phyloP scores from a whole-genome alignment of 306 rosid species.

The Alnus rubra region DNA sequence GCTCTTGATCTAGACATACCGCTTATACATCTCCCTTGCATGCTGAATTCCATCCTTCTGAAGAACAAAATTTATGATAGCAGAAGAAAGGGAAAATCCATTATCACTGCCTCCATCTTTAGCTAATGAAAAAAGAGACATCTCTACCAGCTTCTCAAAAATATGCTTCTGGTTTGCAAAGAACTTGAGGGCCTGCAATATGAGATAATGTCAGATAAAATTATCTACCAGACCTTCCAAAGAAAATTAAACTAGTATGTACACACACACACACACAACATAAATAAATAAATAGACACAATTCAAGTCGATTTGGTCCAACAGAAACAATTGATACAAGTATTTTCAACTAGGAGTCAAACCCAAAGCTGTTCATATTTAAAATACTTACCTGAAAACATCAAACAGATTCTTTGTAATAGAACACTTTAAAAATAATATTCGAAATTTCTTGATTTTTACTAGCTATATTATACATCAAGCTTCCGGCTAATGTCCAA shows the following conservation, averaged over 20 bases:
- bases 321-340: background rate
- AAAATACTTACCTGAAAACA: background rate
- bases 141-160: slow-evolving; percentile 73
- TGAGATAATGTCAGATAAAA: background rate
- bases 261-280: background rate
- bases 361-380: background rate
- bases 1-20: slow-evolving; percentile 43
- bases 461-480: background rate
- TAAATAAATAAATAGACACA: too few species aligned
- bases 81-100: slow-evolving; percentile 79
- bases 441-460: background rate
- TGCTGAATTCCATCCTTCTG: slow-evolving; percentile 73
- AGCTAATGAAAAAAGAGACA: slow-evolving; percentile 54
- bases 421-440: background rate
- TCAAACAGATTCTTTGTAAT: too few species aligned
- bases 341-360: background rate
- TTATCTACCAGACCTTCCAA: background rate
- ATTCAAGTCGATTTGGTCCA: background rate
- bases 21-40: slow-evolving; percentile 74
- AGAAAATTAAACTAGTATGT: background rate
- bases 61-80: slow-evolving; percentile 62
- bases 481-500: background rate
- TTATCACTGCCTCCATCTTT: slow-evolving; percentile 74
- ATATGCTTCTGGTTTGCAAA: slow-evolving; percentile 54
- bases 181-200: slow-evolving; percentile 71